Evolutionary conservation across 2,329 filamentous ascomycete species (phyloP), one percentile per base, ranked within the genome.

Genomic region (Mycosphaerelloides madeirae): DNA sequence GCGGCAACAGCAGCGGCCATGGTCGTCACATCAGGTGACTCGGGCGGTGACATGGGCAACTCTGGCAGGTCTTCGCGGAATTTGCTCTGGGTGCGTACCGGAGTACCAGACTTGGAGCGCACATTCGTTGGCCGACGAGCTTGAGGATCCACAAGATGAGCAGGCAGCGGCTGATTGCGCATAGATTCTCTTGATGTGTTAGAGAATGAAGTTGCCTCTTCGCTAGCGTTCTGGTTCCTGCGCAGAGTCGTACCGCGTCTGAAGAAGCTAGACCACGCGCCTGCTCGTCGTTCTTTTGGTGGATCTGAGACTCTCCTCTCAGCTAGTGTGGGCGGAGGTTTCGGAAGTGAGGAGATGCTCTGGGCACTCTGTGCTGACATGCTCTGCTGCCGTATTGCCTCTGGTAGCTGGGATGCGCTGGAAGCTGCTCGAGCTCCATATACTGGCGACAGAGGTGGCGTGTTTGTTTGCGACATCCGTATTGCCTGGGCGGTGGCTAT

Each of bases 31-130:
- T 89, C 86, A 1, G 87, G 87, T 1, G 88, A 94, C 50, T 87
- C 84, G 7, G 89, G 87, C 8, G 88, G 87, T n/a, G 89, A 93
- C 11, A 90, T 67, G 2, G 87, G 85, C 40, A 88, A 77, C 61
- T 96, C 91, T 3, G 89, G 90, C 11, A 96, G 75, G 60, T 96
- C 89, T 69, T 97, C 91, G 38, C 86, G 80, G 70, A 97, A 97
- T 44, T 87, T 90, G 29, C 90, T 96, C 66, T 87, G 83, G 3
- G 88, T 93, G 44, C 90, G 81, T 58, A 85, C 84, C 5, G 88
- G 84, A 5, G 83, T 72, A 31, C 72, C 74, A 15, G 76, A 75
- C 35, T 70, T 69, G 43, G 72, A 66, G 45, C 74, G 71, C 28
- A 70, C 65, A 38, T 59, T 64, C 41, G 55, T 61, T 31, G 60